Base-by-base conservation (phyloP, 805 yeast species). In the Maudiozyma serrabonitensis region DNA sequence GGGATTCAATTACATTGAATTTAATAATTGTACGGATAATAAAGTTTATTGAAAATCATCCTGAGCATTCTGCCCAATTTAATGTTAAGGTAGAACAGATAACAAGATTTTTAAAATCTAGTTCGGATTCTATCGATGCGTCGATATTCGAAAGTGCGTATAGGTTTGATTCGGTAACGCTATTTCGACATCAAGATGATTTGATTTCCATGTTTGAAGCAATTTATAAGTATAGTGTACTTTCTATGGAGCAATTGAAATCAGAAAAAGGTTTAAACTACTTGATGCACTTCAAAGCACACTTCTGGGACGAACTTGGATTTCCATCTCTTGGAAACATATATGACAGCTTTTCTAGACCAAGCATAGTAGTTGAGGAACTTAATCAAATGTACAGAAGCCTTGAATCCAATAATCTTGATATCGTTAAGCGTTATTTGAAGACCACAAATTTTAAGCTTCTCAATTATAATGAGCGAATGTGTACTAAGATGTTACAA, bases 21-120 rank as follows among this genome's bases (percentile, higher is more conserved):
- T 81, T 81, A 56, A 74, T 88, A 15, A 69, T 88, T 46, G 74
- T 87, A 9, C 84, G 93, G 89, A 69, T 87, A 1, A 80, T 81
- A 55, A 77, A 82, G 53, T 86, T 84, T 56, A 72, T 87, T 58
- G 79, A 79, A 52, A 77, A 78, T 50, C 75, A 82, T 57, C 96
- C 95, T 0, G 71, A 75, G 45, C 60, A 81, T 51, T 60, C 70
- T 12, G 75, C 75, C 51, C 70, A 70, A 18, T 73, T 81, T 51
- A 76, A 75, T 51, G 72, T 76, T 6, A 75, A 84, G 28, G 80
- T 80, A 50, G 82, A 77, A 51, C 90, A 84, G 58, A 75, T 87
- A 12, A 66, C 86, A 23, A 79, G 78, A 49, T 84, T 83, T 58
- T 54, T 69, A 42, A 68, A 69, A 46, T 51, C 63, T 1, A 60